phyloP scores from a whole-genome alignment of 768 basidiomycete genomes.

The Tulasnella sp. region DNA sequence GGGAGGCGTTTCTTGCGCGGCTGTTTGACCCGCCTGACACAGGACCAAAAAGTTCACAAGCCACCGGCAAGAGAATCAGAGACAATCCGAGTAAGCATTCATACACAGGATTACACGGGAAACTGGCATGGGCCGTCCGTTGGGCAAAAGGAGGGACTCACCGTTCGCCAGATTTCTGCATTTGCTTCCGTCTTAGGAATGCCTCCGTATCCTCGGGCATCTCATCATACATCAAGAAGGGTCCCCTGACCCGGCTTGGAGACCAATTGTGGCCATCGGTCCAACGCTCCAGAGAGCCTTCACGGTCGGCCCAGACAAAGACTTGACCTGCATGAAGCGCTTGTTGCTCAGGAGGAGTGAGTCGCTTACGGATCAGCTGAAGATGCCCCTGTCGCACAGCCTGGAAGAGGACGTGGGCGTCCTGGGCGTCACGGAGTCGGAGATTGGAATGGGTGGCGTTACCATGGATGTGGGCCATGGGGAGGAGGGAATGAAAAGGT shows the following conservation, averaged over 20 bases:
- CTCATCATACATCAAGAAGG: slow-evolving; percentile 15
- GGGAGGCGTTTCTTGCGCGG: slow-evolving; percentile 16
- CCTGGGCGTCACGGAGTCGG: slow-evolving; percentile 16
- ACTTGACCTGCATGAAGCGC: slow-evolving; percentile 15
- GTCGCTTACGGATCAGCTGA: slow-evolving; percentile 19
- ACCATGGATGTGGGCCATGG: not conserved
- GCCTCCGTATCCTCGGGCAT: slow-evolving; percentile 15
- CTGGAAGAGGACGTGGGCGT: slow-evolving; percentile 19
- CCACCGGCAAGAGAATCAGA: too few relatives aligned
- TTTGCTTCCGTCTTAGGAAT: slow-evolving; percentile 1
- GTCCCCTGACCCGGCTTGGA: slow-evolving; percentile 10
- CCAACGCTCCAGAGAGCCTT: slow-evolving; percentile 13
- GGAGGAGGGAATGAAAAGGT: not conserved
- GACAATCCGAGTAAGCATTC: not conserved
- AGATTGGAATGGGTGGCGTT: slow-evolving; percentile 13
- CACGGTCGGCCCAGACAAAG: slow-evolving; percentile 14
- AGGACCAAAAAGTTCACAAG: too few relatives aligned
- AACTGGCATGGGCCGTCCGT: too few relatives aligned
- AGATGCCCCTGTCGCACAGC: slow-evolving; percentile 18
- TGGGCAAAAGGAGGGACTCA: not conserved
- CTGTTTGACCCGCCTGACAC: slow-evolving; percentile 10
- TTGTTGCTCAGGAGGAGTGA: slow-evolving; percentile 15
- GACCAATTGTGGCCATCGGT: slow-evolving; percentile 13
- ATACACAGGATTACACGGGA: too few relatives aligned
- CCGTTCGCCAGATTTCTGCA: slow-evolving; percentile 12